Conservation (phyloP, 129 eudicot species). For the carrot (Daucus carota) region DNA sequence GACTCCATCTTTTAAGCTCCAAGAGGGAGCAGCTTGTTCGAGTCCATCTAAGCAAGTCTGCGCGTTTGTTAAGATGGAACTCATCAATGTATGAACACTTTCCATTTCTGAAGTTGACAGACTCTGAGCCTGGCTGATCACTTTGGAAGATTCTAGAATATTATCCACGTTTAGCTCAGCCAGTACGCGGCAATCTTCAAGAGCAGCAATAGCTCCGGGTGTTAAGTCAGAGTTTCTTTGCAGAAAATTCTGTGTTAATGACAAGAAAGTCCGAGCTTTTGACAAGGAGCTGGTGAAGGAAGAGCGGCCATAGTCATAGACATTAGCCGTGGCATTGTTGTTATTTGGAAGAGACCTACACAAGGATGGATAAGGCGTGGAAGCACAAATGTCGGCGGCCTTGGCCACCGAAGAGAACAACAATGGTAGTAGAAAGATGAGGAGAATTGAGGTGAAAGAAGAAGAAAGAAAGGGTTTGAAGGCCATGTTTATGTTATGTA, state of each 20-base stretch:
- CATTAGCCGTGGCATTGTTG: constrained; percentile 24
- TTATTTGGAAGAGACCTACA: constrained; percentile 23
- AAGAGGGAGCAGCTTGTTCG: constrained; percentile 19
- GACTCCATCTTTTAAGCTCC: constrained; percentile 25
- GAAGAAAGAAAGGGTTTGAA: background rate
- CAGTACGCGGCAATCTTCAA: constrained; percentile 30
- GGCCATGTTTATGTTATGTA: background rate
- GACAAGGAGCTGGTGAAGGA: constrained; percentile 34
- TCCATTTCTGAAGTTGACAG: constrained; percentile 7
- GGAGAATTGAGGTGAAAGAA: background rate
- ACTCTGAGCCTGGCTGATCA: background rate
- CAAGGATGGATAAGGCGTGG: constrained; percentile 37
- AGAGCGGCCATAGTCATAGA: constrained; percentile 33
- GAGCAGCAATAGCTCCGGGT: constrained; percentile 30
- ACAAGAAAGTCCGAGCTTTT: constrained; percentile 24
- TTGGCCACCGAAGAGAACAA: background rate
- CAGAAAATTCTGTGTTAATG: constrained; percentile 25
- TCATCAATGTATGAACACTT: constrained; percentile 35
- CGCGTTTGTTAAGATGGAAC: constrained; percentile 44
- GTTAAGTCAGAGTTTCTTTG: constrained; percentile 15
- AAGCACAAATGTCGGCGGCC: constrained; percentile 21
- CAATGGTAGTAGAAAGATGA: background rate
- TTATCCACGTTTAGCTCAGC: constrained; percentile 35
- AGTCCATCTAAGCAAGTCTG: constrained; percentile 57
- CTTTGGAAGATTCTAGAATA: constrained; percentile 13